Base-by-base conservation (phyloP, 352 stramenopile genomes). In the Phytophthora niederhauseri region DNA sequence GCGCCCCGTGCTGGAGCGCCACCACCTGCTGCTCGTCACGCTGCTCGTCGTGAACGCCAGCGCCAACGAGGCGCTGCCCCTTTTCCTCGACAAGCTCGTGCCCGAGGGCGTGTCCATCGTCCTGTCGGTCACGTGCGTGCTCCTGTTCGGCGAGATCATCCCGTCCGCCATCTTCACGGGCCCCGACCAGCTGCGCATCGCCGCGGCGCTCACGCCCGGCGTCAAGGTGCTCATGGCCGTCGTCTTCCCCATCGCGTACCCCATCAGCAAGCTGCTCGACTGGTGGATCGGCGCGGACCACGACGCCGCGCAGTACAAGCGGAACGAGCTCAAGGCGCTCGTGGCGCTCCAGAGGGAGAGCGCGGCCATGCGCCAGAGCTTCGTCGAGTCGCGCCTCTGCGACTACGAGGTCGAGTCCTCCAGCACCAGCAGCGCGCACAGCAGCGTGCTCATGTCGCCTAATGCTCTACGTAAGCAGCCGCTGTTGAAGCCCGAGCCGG, bases 61-160 rank as follows among this genome's bases (percentile, higher is more conserved):
- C 19, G 95, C 95, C 1, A 98, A 99, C 67, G 97, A 99, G 74
- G 86, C 92, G 19, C 79, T 99, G 15, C 95, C 96, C 22, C 85
- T 99, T 45, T 98, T 99, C 75, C 78, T 98, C 46, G 94, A 96
- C 73, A 83, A 92, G 41, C 65, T 98, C 38, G 78, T 98, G 34
- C 79, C 91, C 0, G 81, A 95, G 56, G 77, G 77, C 26, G 66
- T 97, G 12, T 97, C 96, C 12, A 95, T 99, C 68, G 69, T 99
- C 12, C 76, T 99, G 15, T 98, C 94, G 4, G 96, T 99, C 4
- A 98, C 94, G 0, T 87, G 97, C 22, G 93, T 99, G 30, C 77
- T 99, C 14, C 64, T 99, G 24, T 99, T 98, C 75, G 97, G 97
- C 9, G 97, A 99, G 70, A 99, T 99, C 64, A 82, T 99, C n/a